phyloP scores from a whole-genome alignment of 2,329 filamentous ascomycete genomes.

The Trichophaea hybrida region DNA sequence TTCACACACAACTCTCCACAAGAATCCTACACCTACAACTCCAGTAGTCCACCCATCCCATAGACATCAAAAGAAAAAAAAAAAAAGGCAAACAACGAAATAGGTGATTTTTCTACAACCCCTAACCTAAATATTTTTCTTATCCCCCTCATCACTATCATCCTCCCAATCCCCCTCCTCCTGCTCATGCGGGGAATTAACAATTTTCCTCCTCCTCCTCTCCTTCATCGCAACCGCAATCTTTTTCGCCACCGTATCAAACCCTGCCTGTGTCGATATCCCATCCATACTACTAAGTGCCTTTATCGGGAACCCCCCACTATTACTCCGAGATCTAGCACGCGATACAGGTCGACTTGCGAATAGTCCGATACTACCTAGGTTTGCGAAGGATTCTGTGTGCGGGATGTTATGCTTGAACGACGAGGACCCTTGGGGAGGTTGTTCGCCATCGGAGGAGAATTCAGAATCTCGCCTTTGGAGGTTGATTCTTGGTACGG shows the following conservation, averaged over 20 bases:
- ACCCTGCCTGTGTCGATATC: conserved; percentile 17
- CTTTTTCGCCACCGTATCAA: conserved; percentile 71
- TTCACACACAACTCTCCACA: too few relatives aligned
- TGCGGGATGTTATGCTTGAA: conserved; percentile 48
- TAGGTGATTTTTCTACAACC: background rate
- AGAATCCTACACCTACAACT: too few relatives aligned
- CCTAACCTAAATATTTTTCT: background rate
- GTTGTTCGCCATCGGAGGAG: background rate
- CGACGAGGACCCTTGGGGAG: conserved; percentile 16
- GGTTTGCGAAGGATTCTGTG: conserved; percentile 88
- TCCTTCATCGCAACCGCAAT: conserved; percentile 75
- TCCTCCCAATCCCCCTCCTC: background rate
- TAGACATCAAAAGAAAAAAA: background rate
- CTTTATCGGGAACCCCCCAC: conserved; percentile 54
- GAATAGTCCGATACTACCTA: conserved; percentile 77
- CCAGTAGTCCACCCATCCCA: too few relatives aligned
- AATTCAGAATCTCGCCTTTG: conserved; percentile 26
- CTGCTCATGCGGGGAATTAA: background rate
- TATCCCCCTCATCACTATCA: background rate
- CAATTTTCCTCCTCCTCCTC: conserved; percentile 44
- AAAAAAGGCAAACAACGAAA: background rate
- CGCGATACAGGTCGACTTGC: conserved; percentile 64
- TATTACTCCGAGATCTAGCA: conserved; percentile 55
- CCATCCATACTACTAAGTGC: conserved; percentile 33
- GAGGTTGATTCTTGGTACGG: conserved; percentile 19